These are phyloP conservation scores for Geranomyces michiganensis DNA, from an alignment of 192 early-diverging fungal species.

Conservation along the genomic window DNA sequence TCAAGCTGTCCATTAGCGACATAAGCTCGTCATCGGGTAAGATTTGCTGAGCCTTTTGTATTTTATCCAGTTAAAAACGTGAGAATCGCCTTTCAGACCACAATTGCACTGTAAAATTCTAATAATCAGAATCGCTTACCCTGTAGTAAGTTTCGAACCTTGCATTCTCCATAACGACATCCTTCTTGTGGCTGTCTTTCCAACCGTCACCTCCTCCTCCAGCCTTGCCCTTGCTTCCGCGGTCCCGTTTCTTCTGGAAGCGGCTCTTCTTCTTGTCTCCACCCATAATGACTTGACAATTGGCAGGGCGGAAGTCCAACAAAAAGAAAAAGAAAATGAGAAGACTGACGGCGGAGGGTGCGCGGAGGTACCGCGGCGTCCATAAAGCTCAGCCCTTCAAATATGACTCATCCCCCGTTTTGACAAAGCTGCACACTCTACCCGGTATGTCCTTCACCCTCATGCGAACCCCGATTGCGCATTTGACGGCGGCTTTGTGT, in stretches of 20 bases:
- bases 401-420: too few relatives aligned
- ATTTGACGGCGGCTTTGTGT: too few relatives aligned
- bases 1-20: constrained; percentile 70
- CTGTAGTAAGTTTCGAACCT: constrained; percentile 73
- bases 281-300: background rate
- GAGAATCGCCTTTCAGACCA: constrained; percentile 8
- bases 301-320: background rate
- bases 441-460: too few relatives aligned
- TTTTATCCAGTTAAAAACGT: too few relatives aligned
- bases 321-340: too few relatives aligned
- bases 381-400: too few relatives aligned
- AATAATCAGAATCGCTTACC: constrained; percentile 31
- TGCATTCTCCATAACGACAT: constrained; percentile 61
- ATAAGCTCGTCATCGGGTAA: constrained; percentile 84
- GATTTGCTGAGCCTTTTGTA: constrained; percentile 64
- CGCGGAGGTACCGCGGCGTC: too few relatives aligned
- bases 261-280: background rate
- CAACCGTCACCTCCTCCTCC: background rate
- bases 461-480: too few relatives aligned
- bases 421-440: too few relatives aligned
- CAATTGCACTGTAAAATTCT: background rate
- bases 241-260: background rate
- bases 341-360: too few relatives aligned
- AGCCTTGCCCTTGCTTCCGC: background rate
- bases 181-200: background rate